A percentile compares a stretch with the other conserved stretches of the same genome.
These are phyloP conservation scores for Albatrellus ellisii DNA, from an alignment of 768 basidiomycete genomes.

Conservation along the genomic window DNA sequence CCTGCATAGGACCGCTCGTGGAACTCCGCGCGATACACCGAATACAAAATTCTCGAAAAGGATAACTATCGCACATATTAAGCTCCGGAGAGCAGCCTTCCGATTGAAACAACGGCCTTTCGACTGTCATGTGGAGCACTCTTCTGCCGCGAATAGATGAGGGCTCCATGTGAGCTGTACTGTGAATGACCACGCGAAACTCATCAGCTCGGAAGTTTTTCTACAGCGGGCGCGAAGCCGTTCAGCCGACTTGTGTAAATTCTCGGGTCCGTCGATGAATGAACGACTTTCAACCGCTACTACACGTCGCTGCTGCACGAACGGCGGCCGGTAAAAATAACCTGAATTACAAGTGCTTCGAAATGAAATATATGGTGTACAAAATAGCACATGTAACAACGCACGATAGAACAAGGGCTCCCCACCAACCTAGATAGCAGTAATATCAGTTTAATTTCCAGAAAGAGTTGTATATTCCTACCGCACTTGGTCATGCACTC, in stretches of 20 bases:
- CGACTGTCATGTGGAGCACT: conserved; percentile 17
- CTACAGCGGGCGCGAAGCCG: neutral
- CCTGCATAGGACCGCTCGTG: conserved; percentile 66
- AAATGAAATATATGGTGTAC: neutral
- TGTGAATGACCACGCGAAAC: conserved; percentile 48
- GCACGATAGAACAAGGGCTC: conserved; percentile 48
- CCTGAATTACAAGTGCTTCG: conserved; percentile 7
- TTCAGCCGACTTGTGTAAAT: conserved; percentile 40
- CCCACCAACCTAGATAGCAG: conserved; percentile 87
- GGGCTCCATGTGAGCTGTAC: conserved; percentile 64
- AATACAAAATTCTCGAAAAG: conserved; percentile 74
- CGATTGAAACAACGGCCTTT: conserved; percentile 39
- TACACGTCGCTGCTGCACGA: conserved; percentile 53
- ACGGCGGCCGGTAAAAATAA: conserved; percentile 36
- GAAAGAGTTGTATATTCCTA: no score
- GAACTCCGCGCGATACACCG: conserved; percentile 80
- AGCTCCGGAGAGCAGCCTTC: conserved; percentile 62
- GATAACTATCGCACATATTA: conserved; percentile 55
- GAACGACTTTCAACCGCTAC: conserved; percentile 57
- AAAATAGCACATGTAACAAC: conserved; percentile 15
- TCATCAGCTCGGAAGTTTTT: no score
- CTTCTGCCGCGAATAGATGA: conserved; percentile 37
- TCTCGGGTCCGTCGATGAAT: conserved; percentile 71
- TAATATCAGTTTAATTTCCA: no score
- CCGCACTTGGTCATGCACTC: conserved; percentile 76